Evolutionary conservation across 345 rosid species (phyloP), one percentile per base, ranked within the genome.

Genomic region (Geranium brycei): DNA sequence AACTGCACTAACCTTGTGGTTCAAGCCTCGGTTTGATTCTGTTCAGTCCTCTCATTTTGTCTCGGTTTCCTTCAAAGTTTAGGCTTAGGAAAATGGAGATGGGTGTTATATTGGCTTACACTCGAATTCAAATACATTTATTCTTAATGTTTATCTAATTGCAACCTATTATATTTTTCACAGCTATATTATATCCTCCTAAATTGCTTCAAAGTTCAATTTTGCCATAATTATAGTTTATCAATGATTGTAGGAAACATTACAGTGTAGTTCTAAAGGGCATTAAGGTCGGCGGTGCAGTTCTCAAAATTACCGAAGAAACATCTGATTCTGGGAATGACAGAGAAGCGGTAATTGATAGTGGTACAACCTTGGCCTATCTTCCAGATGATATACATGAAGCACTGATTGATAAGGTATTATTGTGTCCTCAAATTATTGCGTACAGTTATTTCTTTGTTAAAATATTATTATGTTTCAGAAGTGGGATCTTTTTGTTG

Each of bases 351-450:
- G 65, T 81, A 57, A 74, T 81, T 35, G 85, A 81, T 62, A 78
- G 82, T 58, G 85, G 85, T 57, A 78, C 82, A 16, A 78, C 85
- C 62, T 60, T 81, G 78, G 77, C 80, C 61, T 81, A 76, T 74
- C 78, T 81, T 61, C 85, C 85, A 23, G 68, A 66, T n/a, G 68
- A 58, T 30, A 73, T 78, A 57, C 76, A 76, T 61, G 64, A 69
- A 14, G 23, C 74, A 61, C 8, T 81, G 73, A 64, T 81, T 66
- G 66, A 13, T 23, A 68, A 68, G 73, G 85, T 81, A 59, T 23
- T 23, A 23, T 23, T 23, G 28, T 11, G n/a, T 66, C 12, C 59
- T 60, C 41, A 35, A 35, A 4, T 35, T 35, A 4, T 35, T 23
- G 28, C 28, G 2, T 23, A 23, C 28, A 23, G 28, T 0, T 2